Base-by-base conservation (phyloP, 768 basidiomycete species). In the Phanerochaete carnosa region DNA sequence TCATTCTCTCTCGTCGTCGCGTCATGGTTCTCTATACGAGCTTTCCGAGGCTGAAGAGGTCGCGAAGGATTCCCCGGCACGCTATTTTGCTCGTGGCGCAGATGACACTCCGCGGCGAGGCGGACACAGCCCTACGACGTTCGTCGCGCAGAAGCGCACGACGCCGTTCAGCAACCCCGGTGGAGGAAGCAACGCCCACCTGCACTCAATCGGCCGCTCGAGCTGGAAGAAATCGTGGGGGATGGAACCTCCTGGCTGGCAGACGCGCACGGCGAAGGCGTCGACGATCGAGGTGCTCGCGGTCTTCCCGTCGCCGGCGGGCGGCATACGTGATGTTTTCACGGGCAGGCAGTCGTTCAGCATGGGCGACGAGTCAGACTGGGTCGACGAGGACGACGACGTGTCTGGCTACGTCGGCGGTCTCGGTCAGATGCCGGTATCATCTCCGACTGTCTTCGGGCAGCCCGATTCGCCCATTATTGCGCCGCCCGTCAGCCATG, bases 191-290 rank as follows among this genome's bases (percentile, higher is more conserved):
- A 43, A 43, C 19, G 16, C 39, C 11, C 69, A 71, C 56, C 64
- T 71, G 15, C 73, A 70, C 39, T 77, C 79, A 3, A 69, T 85
- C 53, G 84, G 88, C 32, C 83, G 86, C 30, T 86, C 88, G 23
- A 89, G 89, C 69, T 94, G 92, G 92, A 93, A 91, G 79, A 92
- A 92, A 72, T 84, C 88, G 7, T 94, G 92, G 92, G 92, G 92
- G 0, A 75, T 87, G 29, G 90, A 94, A 66, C 92, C 92, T 6
- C 90, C 92, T 23, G 92, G 91, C 19, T 93, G 91, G 90, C 87
- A 90, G 54, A 80, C 76, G n/a, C 73, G 74, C 32, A 80, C 83
- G 6, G 76, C 84, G 13, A 87, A 87, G 67, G 89, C 92, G 0
- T 30, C 65, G 1, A 68, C 68, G 2, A 78, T 92, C 29, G 92